phyloP scores from a whole-genome alignment of 495 filamentous ascomycete genomes.

The Paragyromitra xinjiangensis region DNA sequence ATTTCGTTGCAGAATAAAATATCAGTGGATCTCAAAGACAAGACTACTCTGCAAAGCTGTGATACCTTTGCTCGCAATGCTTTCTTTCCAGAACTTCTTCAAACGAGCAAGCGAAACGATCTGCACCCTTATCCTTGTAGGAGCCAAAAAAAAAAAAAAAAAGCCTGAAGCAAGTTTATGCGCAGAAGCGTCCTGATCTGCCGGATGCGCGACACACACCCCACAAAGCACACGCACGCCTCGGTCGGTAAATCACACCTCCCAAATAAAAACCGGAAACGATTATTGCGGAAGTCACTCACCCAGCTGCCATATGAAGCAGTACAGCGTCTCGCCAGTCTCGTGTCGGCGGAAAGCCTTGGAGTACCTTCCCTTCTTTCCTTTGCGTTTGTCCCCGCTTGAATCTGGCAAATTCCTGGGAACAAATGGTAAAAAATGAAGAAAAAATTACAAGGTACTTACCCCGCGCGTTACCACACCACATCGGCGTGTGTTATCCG shows the following conservation, averaged over 20 bases:
- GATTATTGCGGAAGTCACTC: conserved; percentile 10
- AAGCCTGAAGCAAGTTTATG: conserved; percentile 36
- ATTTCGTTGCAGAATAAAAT: background rate
- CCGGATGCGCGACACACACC: conserved; percentile 43
- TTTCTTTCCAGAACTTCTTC: background rate
- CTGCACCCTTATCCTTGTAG: background rate
- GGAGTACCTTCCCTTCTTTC: conserved; percentile 14
- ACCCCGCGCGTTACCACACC: conserved; percentile 52
- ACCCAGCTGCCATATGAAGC: conserved; percentile 45
- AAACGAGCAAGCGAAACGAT: conserved; percentile 29
- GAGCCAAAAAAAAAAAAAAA: background rate
- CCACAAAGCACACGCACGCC: conserved; percentile 3
- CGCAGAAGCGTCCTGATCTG: conserved; percentile 46
- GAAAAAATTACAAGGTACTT: conserved; percentile 36
- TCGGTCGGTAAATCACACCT: conserved; percentile 39
- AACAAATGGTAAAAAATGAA: conserved; percentile 16
- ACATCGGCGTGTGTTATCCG: conserved; percentile 51
- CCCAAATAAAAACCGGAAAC: conserved; percentile 30
- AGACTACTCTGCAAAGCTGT: conserved; percentile 1
- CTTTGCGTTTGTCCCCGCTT: conserved; percentile 14
- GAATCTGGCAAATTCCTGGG: conserved; percentile 6
- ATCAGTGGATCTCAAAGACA: background rate
- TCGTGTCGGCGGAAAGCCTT: conserved; percentile 24
- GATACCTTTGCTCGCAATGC: background rate
- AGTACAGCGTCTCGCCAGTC: conserved; percentile 45